A percentile compares a stretch with the other conserved stretches of the same genome.
Evolutionary conservation across 2,329 filamentous ascomycete genomes (phyloP).

Genomic region (Sclerotiophoma versabilis): DNA sequence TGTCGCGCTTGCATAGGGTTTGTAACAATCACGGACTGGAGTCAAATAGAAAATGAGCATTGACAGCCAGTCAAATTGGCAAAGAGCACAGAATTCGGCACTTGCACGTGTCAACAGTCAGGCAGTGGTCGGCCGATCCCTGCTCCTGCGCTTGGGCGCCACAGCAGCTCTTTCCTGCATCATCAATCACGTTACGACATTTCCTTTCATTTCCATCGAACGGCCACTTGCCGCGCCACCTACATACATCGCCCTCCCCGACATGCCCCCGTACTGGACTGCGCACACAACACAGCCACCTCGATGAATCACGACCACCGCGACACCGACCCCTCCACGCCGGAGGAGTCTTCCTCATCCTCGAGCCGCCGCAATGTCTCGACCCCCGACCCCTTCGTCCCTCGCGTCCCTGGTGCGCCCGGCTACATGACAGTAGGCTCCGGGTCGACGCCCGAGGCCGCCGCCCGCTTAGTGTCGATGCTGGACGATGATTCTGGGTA

Average conservation of each 20-base stretch:
- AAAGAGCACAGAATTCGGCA: background rate
- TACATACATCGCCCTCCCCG: slow-evolving; percentile 26
- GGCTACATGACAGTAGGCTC: slow-evolving; percentile 88
- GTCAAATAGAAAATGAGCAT: background rate
- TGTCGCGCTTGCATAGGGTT: slow-evolving; percentile 8
- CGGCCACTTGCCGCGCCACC: slow-evolving; percentile 22
- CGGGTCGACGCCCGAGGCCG: slow-evolving; percentile 81
- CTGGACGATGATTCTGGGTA: slow-evolving; percentile 92
- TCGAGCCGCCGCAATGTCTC: slow-evolving; percentile 35
- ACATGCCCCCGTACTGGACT: slow-evolving; percentile 38
- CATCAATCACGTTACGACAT: slow-evolving; percentile 30
- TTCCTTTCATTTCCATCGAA: slow-evolving; percentile 11
- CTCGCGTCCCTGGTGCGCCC: slow-evolving; percentile 53
- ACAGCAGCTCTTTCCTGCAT: slow-evolving; percentile 16
- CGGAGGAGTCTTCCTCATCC: slow-evolving; percentile 31
- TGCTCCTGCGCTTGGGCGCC: slow-evolving; percentile 14
- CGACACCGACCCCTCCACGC: slow-evolving; percentile 28
- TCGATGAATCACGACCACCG: slow-evolving; percentile 42
- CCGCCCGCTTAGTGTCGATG: slow-evolving; percentile 78
- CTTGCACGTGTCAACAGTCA: slow-evolving; percentile 15
- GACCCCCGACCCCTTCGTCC: slow-evolving; percentile 33
- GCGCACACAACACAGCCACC: slow-evolving; percentile 23
- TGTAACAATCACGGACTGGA: slow-evolving; percentile 7
- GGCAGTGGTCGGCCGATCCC: slow-evolving; percentile 11
- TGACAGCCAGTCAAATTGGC: background rate